Evolutionary conservation across 2,329 filamentous ascomycete genomes (phyloP), one percentile per base, ranked within the genome.

Genomic region (Macrophomina tecta): DNA sequence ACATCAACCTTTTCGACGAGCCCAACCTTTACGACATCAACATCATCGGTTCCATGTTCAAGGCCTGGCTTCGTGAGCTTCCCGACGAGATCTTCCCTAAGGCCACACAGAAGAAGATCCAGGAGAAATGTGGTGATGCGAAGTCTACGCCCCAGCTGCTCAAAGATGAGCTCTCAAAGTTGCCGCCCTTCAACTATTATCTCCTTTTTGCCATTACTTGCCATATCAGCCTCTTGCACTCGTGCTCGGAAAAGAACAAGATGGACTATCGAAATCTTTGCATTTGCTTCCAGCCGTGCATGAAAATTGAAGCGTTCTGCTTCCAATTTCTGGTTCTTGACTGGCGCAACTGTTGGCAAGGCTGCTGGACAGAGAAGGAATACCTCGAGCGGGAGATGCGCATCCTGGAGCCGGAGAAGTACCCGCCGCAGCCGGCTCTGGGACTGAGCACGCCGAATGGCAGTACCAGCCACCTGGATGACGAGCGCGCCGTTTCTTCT

Each of bases 111-210:
- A 89, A 92, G 67, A 87, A 89, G 68, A 90, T 98, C 66, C 87
- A 92, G 30, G 86, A 90, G 70, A 89, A 96, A 77, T 96, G 93
- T 75, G 86, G 88, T 63, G 91, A 91, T 11, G 87, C 92, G 51
- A 92, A 91, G 62, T 88, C 87, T 55, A 93, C 94, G 5, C 94
- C 94, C 0, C 91, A 96, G 75, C 77, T 95, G 78, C 86, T 98
- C 66, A 90, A 96, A 71, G 93, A 97, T 70, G 93, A 97, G 78
- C 87, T 98, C 2, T 97, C 94, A 1, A 94, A 92, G 72, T 85
- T 98, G n/a, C 92, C 94, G 6, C 94, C 94, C 0, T 97, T 95
- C 84, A 97, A 97, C 81, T 98, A 98, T 81, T 97, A 98, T 76
- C 90, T 98, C 14, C 88, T 98, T 5, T 98, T 98, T 77, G 94